These are phyloP conservation scores for Penicillium decumbens DNA, from an alignment of 2,329 filamentous ascomycete genomes.

Conservation along the genomic window DNA sequence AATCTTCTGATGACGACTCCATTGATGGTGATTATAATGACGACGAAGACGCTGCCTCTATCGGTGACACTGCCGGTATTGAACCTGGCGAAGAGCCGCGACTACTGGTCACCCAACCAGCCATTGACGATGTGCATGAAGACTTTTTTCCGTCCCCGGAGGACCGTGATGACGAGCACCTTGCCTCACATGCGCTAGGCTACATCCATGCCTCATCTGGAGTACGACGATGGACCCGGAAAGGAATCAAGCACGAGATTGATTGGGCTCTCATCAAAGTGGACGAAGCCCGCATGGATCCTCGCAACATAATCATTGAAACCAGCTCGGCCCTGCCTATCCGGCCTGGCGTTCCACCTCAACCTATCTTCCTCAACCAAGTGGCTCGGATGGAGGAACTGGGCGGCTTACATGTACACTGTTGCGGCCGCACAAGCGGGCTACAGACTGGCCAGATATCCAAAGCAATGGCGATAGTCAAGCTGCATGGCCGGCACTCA, in stretches of 20 bases:
- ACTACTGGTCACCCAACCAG: constrained; percentile 84
- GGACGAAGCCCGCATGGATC: constrained; percentile 63
- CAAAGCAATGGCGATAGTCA: constrained; percentile 74
- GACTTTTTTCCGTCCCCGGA: constrained; percentile 77
- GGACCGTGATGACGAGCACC: constrained; percentile 73
- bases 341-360: constrained; percentile 30
- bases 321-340: constrained; percentile 13
- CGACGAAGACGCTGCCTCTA: constrained; percentile 54
- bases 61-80: constrained; percentile 74
- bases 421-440: constrained; percentile 80
- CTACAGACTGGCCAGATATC: constrained; percentile 74
- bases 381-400: constrained; percentile 54
- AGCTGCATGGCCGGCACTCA: constrained; percentile 76
- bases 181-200: constrained; percentile 74
- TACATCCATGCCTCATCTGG: constrained; percentile 86
- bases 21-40: constrained; percentile 47
- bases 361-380: constrained; percentile 52
- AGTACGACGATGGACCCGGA: constrained; percentile 67
- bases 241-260: constrained; percentile 78
- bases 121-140: constrained; percentile 77
- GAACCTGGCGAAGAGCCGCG: constrained; percentile 69
- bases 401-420: constrained; percentile 75
- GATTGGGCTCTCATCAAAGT: constrained; percentile 93
- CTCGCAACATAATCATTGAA: constrained; percentile 61
- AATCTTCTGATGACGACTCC: constrained; percentile 52